Evolutionary conservation across 768 basidiomycete genomes (phyloP), one percentile per base, ranked within the genome.

Genomic region (Tricholoma flavovirens): DNA sequence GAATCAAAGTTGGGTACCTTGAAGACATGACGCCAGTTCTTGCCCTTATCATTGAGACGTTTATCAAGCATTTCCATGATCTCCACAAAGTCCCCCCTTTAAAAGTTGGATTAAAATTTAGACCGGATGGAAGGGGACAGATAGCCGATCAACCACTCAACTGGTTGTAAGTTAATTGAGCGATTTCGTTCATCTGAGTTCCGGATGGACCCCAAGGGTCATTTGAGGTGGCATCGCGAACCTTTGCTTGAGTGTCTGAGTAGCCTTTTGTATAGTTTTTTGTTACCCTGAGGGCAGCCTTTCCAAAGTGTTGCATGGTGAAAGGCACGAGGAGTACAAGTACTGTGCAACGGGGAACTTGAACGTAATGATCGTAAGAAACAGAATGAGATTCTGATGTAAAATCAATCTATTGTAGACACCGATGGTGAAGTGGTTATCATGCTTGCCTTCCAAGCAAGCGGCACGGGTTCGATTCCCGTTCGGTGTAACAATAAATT

Each of bases 31-130:
- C 96, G 83, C 97, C 97, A 99, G 66, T 98, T 98, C 83, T 98
- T 98, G 35, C 97, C 97, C 78, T 97, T 98, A 76, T 99, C 97
- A 64, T 94, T 94, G 59, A 99, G 75, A 51, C 97, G 86, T 73
- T 99, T 98, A 74, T 98, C 97, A 49, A 99, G 80, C 93, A 98
- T 97, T 77, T 99, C 97, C 93, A 99, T 98, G 66, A 99, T 92
- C 75, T 99, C 97, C 11, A 98, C 93, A 69, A 99, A 99, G 66
- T 98, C 95, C 57, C 86, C 88, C 73, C 94, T 82, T 55, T 15
- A 49, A 43, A 22, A 38, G 24, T 36, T 32, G 26, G 49, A 43
- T 12, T n/a, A 11, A 15, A 48, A 36, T 35, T 59, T 19, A 52
- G 55, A 30, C 35, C 15, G 32, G 33, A 59, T 42, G 19, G 36